phyloP scores from a whole-genome alignment of 306 rosid species.

The Hippophae tibetana region DNA sequence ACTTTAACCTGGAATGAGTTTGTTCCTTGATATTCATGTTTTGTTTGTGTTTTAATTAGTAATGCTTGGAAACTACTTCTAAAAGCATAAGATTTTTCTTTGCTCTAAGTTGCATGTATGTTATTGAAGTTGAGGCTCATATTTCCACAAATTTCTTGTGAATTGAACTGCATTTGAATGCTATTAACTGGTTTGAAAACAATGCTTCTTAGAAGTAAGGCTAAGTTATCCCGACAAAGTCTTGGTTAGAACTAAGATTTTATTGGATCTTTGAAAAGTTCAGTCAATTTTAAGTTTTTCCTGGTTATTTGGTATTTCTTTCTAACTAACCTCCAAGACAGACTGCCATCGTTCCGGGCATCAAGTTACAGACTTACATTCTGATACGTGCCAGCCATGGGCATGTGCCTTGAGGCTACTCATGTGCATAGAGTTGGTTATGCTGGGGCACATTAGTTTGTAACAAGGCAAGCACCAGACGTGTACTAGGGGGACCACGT shows the following conservation, averaged over 20 bases:
- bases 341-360: background rate
- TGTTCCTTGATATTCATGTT: background rate
- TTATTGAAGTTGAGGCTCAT: background rate
- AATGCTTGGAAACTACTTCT: background rate
- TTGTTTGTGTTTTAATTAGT: background rate
- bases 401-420: no score
- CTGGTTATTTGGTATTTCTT: background rate
- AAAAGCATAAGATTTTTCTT: background rate
- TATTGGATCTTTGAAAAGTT: background rate
- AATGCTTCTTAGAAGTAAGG: no score
- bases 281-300: background rate
- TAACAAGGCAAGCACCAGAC: rapidly evolving
- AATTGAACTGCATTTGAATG: no score
- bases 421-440: no score
- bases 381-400: no score
- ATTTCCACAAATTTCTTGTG: background rate
- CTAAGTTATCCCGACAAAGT: no score
- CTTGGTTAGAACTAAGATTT: no score
- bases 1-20: no score
- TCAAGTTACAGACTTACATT: background rate
- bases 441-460: no score
- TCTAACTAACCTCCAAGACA: background rate
- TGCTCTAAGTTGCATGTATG: background rate
- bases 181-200: no score
- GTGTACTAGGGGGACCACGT: no score